Base-by-base conservation (phyloP, 331 rosid genomes). In the Telfairia occidentalis region DNA sequence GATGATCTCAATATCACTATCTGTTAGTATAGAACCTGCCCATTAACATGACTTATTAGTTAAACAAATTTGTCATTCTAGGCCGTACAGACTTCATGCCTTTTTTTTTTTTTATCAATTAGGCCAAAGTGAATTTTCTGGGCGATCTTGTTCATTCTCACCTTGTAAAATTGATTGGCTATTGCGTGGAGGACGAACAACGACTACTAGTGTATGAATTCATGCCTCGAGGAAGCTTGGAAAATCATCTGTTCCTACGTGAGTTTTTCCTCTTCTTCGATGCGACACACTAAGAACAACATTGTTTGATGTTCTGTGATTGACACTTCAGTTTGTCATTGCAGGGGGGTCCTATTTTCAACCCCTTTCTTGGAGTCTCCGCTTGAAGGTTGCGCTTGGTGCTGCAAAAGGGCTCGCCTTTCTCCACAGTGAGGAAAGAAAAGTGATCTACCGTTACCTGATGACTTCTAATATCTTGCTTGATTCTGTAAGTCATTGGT, bases 221-320 rank as follows among this genome's bases (percentile, higher is more conserved):
- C 80, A 95, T 95, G 97, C 97, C 97, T 16, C 89, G 97, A 59
- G 97, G 99, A 74, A 90, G 97, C 87, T 86, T 95, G 90, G 99
- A 95, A 80, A 88, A 95, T 79, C 99, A 95, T 83, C 82, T 95
- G 86, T 92, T 95, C 83, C 84, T 97, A 82, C 86, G 98, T 94
- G 81, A 82, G 99, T 78, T 75, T 67, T 37, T 50, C 21, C 16
- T 26, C 24, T 45, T 40, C 16, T 70, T 70, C 0, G 57, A 28
- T 15, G 55, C 2, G 8, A 70, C 42, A 13, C 57, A 15, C 23
- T 70, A 45, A 45, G 57, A 70, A 45, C 24, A 43, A 48, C 53
- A 48, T 48, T 1, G 5, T 45, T 40, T 5, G 13, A 7, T 70
- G 28, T 13, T 69, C 2, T 26, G 40, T 26, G 75, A 74, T 59